Evolutionary conservation across 2,329 filamentous ascomycete species (phyloP).

Genomic region (Beauveria asiatica): DNA sequence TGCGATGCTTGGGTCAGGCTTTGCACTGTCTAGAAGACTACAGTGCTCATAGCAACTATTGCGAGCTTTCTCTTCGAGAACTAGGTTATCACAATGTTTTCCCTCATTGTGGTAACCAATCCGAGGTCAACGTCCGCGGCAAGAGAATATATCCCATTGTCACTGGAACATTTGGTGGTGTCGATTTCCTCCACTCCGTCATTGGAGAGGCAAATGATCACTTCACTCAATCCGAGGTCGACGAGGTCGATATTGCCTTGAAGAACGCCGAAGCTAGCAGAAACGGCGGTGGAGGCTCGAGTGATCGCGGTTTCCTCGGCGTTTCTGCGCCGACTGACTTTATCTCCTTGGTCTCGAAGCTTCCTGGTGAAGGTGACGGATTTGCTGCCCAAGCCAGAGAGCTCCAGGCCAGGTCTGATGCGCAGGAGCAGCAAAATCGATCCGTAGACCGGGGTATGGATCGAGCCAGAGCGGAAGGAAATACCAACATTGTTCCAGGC

Average conservation of each 20-base stretch:
- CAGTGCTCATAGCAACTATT: conserved; percentile 74
- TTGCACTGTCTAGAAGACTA: conserved; percentile 73
- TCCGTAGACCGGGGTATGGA: conserved; percentile 20
- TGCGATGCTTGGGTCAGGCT: conserved; percentile 67
- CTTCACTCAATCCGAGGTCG: conserved; percentile 77
- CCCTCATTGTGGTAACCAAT: conserved; percentile 59
- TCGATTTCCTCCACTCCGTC: conserved; percentile 78
- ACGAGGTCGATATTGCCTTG: conserved; percentile 68
- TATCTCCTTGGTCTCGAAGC: conserved; percentile 62
- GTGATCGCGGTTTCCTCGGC: conserved; percentile 33
- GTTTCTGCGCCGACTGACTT: conserved; percentile 46
- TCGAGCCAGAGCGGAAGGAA: conserved; percentile 31
- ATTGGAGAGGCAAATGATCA: conserved; percentile 71
- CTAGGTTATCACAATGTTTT: conserved; percentile 62
- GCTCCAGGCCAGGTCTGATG: conserved; percentile 52
- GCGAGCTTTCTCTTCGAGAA: conserved; percentile 61
- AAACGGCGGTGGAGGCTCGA: conserved; percentile 26
- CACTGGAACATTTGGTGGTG: conserved; percentile 66
- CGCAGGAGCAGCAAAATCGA: conserved; percentile 53
- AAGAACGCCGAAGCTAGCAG: conserved; percentile 53
- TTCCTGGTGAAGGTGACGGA: conserved; percentile 61
- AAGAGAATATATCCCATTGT: conserved; percentile 65
- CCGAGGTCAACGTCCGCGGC: conserved; percentile 56
- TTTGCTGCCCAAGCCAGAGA: conserved; percentile 58
- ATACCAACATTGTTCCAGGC: conserved; percentile 56